Percentiles rank a stretch among this genome's conserved stretches.
phyloP scores from a whole-genome alignment of 2,329 filamentous ascomycete genomes.

The Pseudonectria buxi region DNA sequence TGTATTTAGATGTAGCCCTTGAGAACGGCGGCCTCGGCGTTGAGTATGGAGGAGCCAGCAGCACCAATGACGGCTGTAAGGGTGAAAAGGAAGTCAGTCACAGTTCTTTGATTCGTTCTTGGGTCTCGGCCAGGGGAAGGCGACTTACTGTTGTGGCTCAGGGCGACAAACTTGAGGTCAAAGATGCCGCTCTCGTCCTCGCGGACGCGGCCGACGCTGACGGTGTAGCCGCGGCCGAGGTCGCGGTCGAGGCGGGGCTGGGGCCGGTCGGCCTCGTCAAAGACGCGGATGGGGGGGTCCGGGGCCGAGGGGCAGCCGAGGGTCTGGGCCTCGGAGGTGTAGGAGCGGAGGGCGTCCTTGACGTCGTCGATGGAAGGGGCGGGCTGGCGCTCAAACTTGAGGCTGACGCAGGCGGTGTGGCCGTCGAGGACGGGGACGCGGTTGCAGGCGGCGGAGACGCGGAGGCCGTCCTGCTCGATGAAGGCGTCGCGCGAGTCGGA shows the following conservation, averaged over 20 bases:
- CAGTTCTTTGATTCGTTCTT: no score
- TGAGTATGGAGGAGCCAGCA: conserved; percentile 91
- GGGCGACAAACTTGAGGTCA: conserved; percentile 87
- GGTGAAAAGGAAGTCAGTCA: conserved; percentile 6
- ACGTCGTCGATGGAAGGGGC: conserved; percentile 70
- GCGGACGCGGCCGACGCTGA: conserved; percentile 80
- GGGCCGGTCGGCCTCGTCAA: conserved; percentile 83
- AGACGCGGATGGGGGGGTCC: conserved; percentile 71
- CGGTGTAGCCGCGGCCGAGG: conserved; percentile 77
- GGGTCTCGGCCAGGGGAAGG: background rate
- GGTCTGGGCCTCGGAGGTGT: conserved; percentile 73
- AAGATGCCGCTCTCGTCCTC: conserved; percentile 86
- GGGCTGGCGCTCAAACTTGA: conserved; percentile 71
- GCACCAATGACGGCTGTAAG: conserved; percentile 76
- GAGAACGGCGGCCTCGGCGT: conserved; percentile 84
- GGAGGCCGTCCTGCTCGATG: conserved; percentile 64
- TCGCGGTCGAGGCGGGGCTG: conserved; percentile 89
- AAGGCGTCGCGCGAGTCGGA: conserved; percentile 68
- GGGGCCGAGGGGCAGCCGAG: conserved; percentile 87
- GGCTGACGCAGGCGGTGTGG: conserved; percentile 88
- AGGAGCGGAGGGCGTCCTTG: conserved; percentile 70
- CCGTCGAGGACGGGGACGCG: conserved; percentile 92
- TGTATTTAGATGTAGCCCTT: conserved; percentile 71
- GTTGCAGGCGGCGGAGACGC: conserved; percentile 83
- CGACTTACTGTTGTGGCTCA: conserved; percentile 69